Base-by-base conservation (phyloP, 2,329 filamentous ascomycete species). In the Pseudogymnoascus sp. region DNA sequence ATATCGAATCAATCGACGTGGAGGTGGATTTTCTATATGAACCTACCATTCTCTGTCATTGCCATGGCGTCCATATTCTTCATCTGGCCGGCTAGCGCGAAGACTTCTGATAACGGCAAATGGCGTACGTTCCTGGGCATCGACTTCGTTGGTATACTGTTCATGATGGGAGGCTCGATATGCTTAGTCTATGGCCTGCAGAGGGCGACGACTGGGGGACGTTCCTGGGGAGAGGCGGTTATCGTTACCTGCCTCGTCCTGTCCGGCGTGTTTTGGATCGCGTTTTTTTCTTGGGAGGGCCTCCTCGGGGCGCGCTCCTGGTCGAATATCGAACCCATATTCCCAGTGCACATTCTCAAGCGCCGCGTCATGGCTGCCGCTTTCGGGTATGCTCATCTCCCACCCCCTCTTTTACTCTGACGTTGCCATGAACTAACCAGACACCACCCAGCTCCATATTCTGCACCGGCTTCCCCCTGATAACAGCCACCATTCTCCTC, bases 1-100 rank as follows among this genome's bases (percentile, higher is more conserved):
- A 67, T 71, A 12, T 69, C 68, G 1, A 60, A 61, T 10, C 64
- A 66, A 47, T 60, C 67, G 5, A 65, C 61, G 8, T 69, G 66
- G 66, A 63, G 65, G 60, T 69, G 68, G 68, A 75, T 84, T 1
- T 85, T 85, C 70, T 84, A 80, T 80, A 80, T 85, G 69, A 85
- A 85, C 14, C 33, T 50, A n/a, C 23, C 11, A 35, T 56, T 56
- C 21, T 31, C 16, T 10, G 50, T 10, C 33, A 56, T 56, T 5
- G 28, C 50, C 10, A 56, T 56, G 28, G 50, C 50, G 4, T 33
- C 50, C 14, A 35, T 38, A 4, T 62, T 25, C 42, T 64, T 28
- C 44, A 16, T 25, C 23, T 38, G 16, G 60, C 23, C 38, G 62
- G 61, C 62, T 47, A 50, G 18, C 61, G 38, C 2, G 50, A 61